Base-by-base conservation (phyloP, 768 basidiomycete genomes). In the Glaciozyma antarctica region DNA sequence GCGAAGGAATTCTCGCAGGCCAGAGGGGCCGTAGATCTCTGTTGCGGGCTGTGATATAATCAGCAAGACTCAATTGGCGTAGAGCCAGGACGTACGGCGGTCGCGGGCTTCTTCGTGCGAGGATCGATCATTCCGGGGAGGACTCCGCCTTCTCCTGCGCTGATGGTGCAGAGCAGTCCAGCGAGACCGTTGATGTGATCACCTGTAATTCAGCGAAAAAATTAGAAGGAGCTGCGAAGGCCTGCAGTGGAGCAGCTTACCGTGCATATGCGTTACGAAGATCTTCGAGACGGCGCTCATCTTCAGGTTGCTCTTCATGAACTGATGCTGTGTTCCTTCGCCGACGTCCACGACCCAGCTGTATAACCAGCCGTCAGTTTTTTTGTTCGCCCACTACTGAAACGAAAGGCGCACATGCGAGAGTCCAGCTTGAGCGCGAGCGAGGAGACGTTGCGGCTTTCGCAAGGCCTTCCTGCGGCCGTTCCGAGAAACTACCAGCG, bases 241-340 rank as follows among this genome's bases (percentile, higher is more conserved):
- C 88, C 79, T 9, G 87, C 88, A 81, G 87, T 84, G 38, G 53
- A 83, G 80, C 75, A 90, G 88, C 75, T 88, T 86, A 85, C 89
- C 83, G 72, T 91, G 89, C 83, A 90, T 85, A 71, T 90, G 90
- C 2, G 89, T 90, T 59, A 91, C 80, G 75, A 91, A 90, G 52
- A 92, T 81, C 72, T 86, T 88, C 4, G 77, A 76, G 34, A 90
- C 78, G 73, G 76, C 85, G 38, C 88, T 85, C 84, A 88, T 72
- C 71, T 78, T 80, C 62, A 84, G 71, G 5, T 52, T n/a, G 24
- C 22, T 24, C 10, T 52, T 32, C 62, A 69, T 69, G 13, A 71
- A 38, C 58, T 68, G 70, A 51, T 73, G 72, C 58, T 73, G 72
- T 21, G 72, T 73, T 0, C 62, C 66, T 55, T 73, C 72, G 19